Percentiles rank a stretch among this genome's conserved stretches.
phyloP scores from a whole-genome alignment of 306 rosid genomes.

The Spatholobus suberectus region DNA sequence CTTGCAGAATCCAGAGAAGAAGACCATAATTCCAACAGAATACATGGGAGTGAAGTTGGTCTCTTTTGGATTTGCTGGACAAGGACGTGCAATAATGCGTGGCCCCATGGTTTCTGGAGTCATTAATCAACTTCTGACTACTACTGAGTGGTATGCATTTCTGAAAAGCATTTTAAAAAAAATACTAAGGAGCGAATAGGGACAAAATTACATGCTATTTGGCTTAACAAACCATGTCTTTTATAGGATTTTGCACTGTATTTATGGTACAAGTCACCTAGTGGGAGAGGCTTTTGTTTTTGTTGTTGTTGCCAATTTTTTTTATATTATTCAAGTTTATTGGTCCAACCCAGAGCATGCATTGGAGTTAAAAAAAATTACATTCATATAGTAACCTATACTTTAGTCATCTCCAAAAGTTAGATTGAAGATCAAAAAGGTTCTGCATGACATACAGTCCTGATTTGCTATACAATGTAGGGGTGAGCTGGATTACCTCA shows the following conservation, averaged over 20 bases:
- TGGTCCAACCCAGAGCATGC: slow-evolving; percentile 3
- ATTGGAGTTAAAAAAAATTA: slow-evolving; percentile 18
- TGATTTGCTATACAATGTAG: slow-evolving; percentile 52
- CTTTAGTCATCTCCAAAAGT: not conserved
- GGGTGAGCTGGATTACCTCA: slow-evolving; percentile 98
- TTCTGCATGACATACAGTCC: slow-evolving; percentile 33
- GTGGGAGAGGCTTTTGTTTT: not conserved
- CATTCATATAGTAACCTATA: not conserved
- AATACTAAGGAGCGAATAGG: slow-evolving; percentile 10
- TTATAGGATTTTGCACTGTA: slow-evolving; percentile 8
- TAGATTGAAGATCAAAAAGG: not conserved
- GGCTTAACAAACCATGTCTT: slow-evolving; percentile 27
- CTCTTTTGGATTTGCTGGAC: slow-evolving; percentile 97
- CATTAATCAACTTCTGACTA: slow-evolving; percentile 90
- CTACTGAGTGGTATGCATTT: slow-evolving; percentile 79
- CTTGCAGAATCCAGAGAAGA: slow-evolving; percentile 82
- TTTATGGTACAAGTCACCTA: not conserved
- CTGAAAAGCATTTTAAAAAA: slow-evolving; percentile 9
- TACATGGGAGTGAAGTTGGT: slow-evolving; percentile 94
- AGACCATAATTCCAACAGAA: slow-evolving; percentile 90
- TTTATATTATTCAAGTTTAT: slow-evolving; percentile 14
- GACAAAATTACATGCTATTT: slow-evolving; percentile 18
- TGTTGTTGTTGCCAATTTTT: not conserved
- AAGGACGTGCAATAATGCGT: slow-evolving; percentile 98
- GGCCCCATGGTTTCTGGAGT: slow-evolving; percentile 99